Conservation (phyloP, 2,329 filamentous ascomycete genomes). For the Pezicula radicicola region DNA sequence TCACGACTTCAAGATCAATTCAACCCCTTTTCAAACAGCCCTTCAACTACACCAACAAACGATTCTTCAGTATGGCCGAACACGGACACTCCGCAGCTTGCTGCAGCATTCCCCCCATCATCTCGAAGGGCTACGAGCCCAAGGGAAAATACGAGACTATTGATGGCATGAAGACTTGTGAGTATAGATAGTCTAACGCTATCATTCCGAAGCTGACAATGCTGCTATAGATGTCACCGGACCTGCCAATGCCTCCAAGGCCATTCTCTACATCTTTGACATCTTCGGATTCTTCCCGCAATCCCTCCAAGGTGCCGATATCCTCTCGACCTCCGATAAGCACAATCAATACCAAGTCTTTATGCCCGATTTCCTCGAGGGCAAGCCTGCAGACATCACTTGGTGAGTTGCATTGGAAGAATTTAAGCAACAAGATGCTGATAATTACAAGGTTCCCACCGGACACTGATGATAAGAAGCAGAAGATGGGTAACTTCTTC, state of each 20-base stretch:
- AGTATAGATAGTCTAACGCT: conserved; percentile 5
- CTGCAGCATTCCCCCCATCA: conserved; percentile 57
- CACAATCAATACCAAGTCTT: conserved; percentile 75
- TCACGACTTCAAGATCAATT: neutral
- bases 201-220: neutral
- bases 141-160: conserved; percentile 57
- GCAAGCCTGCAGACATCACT: conserved; percentile 43
- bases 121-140: conserved; percentile 49
- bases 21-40: neutral
- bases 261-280: conserved; percentile 57
- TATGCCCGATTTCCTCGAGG: conserved; percentile 90
- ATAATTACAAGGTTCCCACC: conserved; percentile 48
- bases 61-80: conserved; percentile 13
- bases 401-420: conserved; percentile 31
- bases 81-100: conserved; percentile 52
- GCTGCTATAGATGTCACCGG: conserved; percentile 38
- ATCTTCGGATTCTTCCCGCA: conserved; percentile 71
- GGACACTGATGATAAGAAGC: conserved; percentile 58
- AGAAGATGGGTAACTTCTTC: conserved; percentile 57
- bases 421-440: neutral
- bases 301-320: conserved; percentile 69
- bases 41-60: neutral
- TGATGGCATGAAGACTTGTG: conserved; percentile 53
- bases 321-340: conserved; percentile 49
- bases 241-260: conserved; percentile 48